These are phyloP conservation scores for Eucommia ulmoides DNA, from an alignment of 257 asterid genomes.

Conservation along the genomic window DNA sequence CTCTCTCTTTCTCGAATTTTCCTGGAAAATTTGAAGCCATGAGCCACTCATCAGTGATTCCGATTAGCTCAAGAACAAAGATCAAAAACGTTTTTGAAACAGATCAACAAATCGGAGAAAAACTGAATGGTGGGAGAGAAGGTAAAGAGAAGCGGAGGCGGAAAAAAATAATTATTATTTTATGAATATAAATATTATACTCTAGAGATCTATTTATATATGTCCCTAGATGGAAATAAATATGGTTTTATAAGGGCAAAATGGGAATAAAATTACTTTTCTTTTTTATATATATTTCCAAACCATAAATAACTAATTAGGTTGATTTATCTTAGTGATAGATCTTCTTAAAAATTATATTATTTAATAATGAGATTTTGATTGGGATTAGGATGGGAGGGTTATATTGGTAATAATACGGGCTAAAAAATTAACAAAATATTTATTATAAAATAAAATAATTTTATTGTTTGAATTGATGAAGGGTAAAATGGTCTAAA, in stretches of 20 bases:
- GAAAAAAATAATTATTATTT: not conserved
- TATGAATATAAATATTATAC: not conserved
- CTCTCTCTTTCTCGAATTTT: not conserved
- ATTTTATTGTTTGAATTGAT: too few species aligned
- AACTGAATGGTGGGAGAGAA: too few species aligned
- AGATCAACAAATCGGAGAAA: constrained; percentile 3
- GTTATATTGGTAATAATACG: too few species aligned
- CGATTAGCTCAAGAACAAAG: not conserved
- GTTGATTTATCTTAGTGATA: too few species aligned
- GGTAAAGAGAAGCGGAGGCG: not conserved
- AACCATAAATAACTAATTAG: not conserved
- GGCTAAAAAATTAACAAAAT: too few species aligned
- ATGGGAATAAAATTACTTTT: not conserved
- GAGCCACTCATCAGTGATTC: constrained; percentile 2
- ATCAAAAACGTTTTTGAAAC: not conserved
- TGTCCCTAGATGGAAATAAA: not conserved
- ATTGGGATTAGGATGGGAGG: too few species aligned
- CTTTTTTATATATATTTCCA: not conserved
- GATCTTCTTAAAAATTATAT: too few species aligned
- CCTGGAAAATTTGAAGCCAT: not conserved
- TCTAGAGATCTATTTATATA: not conserved
- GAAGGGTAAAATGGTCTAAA: too few species aligned
- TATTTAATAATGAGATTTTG: too few species aligned
- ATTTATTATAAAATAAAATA: too few species aligned
- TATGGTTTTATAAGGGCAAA: not conserved